Evolutionary conservation across 2,329 filamentous ascomycete genomes (phyloP).

Genomic region (Apiospora aurea): DNA sequence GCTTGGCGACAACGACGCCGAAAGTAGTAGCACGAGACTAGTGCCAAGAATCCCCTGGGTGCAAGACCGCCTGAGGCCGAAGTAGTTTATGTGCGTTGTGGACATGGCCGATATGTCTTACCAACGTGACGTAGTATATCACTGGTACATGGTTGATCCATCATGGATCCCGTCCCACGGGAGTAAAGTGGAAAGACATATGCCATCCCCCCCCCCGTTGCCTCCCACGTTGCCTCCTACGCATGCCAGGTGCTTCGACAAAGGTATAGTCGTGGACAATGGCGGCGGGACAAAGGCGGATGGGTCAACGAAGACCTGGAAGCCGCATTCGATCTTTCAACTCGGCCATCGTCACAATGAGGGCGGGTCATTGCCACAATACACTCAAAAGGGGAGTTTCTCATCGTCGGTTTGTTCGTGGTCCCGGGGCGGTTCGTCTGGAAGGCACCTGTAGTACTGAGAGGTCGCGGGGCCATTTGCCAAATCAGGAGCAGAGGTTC

Average conservation of each 20-base stretch:
- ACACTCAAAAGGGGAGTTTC: neutral
- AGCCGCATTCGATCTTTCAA: constrained; percentile 23
- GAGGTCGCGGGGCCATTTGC: neutral
- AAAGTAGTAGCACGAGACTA: constrained; percentile 13
- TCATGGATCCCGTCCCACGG: neutral
- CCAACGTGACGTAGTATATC: neutral
- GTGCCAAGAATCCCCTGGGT: constrained; percentile 33
- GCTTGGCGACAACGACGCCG: constrained; percentile 23
- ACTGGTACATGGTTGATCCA: constrained; percentile 15
- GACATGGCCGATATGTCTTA: constrained; percentile 18
- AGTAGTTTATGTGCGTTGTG: constrained; percentile 8
- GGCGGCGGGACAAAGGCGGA: neutral
- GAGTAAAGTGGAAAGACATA: neutral
- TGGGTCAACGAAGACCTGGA: neutral
- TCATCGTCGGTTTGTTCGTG: neutral
- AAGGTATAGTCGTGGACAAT: constrained; percentile 21
- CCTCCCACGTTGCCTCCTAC: neutral
- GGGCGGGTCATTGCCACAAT: neutral
- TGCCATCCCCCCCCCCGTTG: neutral
- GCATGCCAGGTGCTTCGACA: constrained; percentile 7
- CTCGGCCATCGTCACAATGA: neutral
- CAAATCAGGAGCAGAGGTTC: neutral
- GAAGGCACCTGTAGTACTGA: neutral
- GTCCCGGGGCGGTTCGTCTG: neutral
- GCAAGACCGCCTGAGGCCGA: constrained; percentile 32